Evolutionary conservation across 2,329 filamentous ascomycete genomes (phyloP).

Genomic region (Fusarium robinianum): DNA sequence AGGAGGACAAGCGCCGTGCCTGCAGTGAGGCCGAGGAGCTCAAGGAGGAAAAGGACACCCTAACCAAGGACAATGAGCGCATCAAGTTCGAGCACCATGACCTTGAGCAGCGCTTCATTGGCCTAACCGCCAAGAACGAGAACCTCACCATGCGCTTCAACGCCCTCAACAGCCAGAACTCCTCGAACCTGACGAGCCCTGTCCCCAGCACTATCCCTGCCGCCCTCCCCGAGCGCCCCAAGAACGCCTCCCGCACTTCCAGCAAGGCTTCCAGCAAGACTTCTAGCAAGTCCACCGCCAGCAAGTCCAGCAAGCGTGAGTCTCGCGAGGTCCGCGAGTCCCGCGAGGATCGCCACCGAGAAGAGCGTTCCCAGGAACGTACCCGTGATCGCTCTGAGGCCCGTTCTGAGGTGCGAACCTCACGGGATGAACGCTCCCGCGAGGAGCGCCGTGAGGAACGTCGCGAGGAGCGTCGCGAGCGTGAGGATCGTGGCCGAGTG

Average conservation of each 20-base stretch:
- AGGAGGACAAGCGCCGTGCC: conserved; percentile 35
- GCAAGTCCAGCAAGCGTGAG: conserved; percentile 37
- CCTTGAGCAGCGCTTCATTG: conserved; percentile 33
- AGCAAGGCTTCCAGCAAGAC: conserved; percentile 40
- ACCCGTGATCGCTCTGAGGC: too few species aligned
- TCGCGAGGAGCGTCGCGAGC: conserved; percentile 30
- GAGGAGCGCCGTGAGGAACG: conserved; percentile 15
- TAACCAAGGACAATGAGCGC: conserved; percentile 34
- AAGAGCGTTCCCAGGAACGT: conserved; percentile 29
- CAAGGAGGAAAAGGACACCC: conserved; percentile 25
- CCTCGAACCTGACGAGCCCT: conserved; percentile 35
- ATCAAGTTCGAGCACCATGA: conserved; percentile 39
- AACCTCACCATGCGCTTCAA: conserved; percentile 39
- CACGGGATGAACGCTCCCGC: conserved; percentile 24
- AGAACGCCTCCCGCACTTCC: conserved; percentile 37
- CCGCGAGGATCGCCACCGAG: conserved; percentile 32
- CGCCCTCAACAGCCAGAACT: conserved; percentile 29
- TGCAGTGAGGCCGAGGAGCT: conserved; percentile 35
- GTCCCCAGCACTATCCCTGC: conserved; percentile 32
- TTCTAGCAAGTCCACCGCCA: conserved; percentile 28
- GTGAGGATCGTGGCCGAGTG: conserved; percentile 30
- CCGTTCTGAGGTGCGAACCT: too few species aligned
- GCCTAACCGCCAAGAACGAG: conserved; percentile 38
- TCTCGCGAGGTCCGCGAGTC: conserved; percentile 19
- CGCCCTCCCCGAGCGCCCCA: conserved; percentile 35